Base-by-base conservation (phyloP, 495 filamentous ascomycete genomes). In the Penicillium goetzii region DNA sequence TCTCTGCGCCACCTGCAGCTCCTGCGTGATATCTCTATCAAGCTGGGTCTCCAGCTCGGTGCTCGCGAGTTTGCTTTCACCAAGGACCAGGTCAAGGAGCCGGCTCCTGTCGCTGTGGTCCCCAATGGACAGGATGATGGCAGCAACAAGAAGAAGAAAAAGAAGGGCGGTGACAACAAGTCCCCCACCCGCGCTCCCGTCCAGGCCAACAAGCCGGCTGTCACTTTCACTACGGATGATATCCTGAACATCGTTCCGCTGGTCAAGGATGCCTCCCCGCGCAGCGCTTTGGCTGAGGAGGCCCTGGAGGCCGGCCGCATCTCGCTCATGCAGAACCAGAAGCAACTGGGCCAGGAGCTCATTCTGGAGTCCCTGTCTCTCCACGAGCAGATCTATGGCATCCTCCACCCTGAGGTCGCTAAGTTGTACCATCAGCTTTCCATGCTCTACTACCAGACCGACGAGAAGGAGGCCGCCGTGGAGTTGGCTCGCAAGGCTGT, bases 301-400 rank as follows among this genome's bases (percentile, higher is more conserved):
- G 93, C 96, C 28, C 79, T 98, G 57, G 96, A 98, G 76, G 96
- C 92, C 54, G 96, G 95, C 21, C 90, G 93, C 40, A 93, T 97
- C 69, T 97, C 93, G 41, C 88, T 99, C 70, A 88, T 92, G 75
- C 93, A 97, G 73, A 89, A 92, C 72, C 91, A 98, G 79, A 93
- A 93, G 80, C 94, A 97, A 74, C 84, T 98, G 52, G 96, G 96
- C 56, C 94, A 97, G 79, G 95, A 98, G 74, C 86, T 99, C 55
- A 85, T 99, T 40, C 81, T 98, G 50, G 96, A 99, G 74, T 97
- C 93, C 23, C 82, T 99, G 63, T 96, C 95, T 51, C 83, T 99
- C 33, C 92, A 99, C 70, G 96, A 99, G 79, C 96, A 99, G 77
- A 97, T 99, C 70, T 99, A 99, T 70, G 96, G 96, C 60, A 93